A percentile compares a stretch with the other conserved stretches of the same genome.
Conservation (phyloP, 345 rosid genomes). For the Bruguiera sexangula region DNA sequence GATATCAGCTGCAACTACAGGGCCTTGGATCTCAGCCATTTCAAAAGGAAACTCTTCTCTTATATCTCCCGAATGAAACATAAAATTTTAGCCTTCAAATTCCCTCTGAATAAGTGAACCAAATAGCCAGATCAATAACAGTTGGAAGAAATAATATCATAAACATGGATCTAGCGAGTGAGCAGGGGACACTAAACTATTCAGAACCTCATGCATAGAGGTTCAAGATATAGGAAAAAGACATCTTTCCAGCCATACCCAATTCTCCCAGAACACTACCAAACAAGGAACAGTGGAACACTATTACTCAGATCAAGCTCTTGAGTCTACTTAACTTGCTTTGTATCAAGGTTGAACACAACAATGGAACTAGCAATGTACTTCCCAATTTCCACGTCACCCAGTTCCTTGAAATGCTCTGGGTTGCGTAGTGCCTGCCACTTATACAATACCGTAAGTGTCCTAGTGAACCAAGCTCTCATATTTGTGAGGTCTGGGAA, state of each 20-base stretch:
- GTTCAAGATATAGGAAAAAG: no score
- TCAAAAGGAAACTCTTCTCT: constrained; percentile 88
- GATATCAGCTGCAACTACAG: constrained; percentile 94
- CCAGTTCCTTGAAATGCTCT: constrained; percentile 85
- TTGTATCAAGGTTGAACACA: constrained; percentile 92
- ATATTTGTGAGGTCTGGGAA: no score
- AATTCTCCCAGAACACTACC: constrained; percentile 1
- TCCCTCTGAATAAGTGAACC: constrained; percentile 19
- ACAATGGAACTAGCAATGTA: constrained; percentile 86
- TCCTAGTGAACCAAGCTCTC: no score
- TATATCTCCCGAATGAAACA: constrained; percentile 50
- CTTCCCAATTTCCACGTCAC: constrained; percentile 76
- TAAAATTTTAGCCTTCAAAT: constrained; percentile 25
- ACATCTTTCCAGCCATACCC: background rate
- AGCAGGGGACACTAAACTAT: no score
- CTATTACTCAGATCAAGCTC: constrained; percentile 81
- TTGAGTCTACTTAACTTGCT: constrained; percentile 89
- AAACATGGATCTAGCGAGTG: background rate
- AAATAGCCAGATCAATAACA: background rate
- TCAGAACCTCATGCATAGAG: no score
- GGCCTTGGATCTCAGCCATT: constrained; percentile 99
- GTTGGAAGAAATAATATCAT: background rate
- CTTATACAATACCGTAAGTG: background rate
- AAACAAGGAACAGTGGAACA: constrained; percentile 9
- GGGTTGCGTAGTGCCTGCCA: constrained; percentile 85